Base-by-base conservation (phyloP, 129 eudicot species). In the Tagetes patula region DNA sequence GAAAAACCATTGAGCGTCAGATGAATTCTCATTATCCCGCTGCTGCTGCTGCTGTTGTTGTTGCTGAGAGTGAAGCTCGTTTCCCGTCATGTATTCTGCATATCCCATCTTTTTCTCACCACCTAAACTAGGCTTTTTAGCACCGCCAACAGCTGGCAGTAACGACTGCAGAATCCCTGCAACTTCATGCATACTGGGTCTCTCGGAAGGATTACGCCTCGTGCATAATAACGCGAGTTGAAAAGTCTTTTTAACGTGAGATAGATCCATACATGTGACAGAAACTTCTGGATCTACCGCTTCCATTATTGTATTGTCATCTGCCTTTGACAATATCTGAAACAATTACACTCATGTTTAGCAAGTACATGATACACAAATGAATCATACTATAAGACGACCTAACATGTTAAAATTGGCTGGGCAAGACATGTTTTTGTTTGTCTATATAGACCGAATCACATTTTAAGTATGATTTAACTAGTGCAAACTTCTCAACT, bases 151-250 rank as follows among this genome's bases (percentile, higher is more conserved):
- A 8, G 88, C 67, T 8, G 96, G 89, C 75, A 85, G 83, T 76
- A 92, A 71, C 5, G 96, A 86, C 45, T 77, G 70, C 32, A 92
- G 84, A 14, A 92, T 85, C 69, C 81, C 82, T 8, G 89, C 79
- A 36, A 92, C 97, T 62, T 89, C 89, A 8, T 92, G 93, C 97
- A 92, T 92, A 2, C 96, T 92, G 2, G 97, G 97, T 32, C 97
- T 67, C 65, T 92, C 97, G 3, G 67, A 83, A 12, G 97, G 96
- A 43, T 77, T 78, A 2, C 66, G 79, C 68, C 84, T 92, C 11
- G 97, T 87, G 87, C 97, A 92, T 45, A 92, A 77, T 80, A 92
- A 67, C 0, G 97, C 97, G 12, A 92, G 91, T 58, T 85, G 97
- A 61, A 92, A 88, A 0, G 85, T 84, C 78, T 88, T 89, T 54